Evolutionary conservation across 352 stramenopile species (phyloP), one percentile per base, ranked within the genome.

Genomic region (Pythium aquatile): DNA sequence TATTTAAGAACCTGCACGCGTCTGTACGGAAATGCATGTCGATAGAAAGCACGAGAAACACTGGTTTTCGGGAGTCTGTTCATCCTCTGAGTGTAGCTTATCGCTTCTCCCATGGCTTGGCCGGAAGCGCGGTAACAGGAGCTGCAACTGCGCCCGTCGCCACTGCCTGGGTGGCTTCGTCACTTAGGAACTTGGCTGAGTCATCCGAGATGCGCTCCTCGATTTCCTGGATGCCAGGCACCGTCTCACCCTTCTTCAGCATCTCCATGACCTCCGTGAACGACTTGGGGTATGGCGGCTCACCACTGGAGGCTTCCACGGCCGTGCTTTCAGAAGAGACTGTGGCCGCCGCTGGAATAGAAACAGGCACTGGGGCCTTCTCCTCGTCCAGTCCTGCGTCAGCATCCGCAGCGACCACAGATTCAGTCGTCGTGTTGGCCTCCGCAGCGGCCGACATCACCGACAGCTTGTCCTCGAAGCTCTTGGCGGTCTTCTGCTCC

Each of bases 251-350:
- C 64, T 87, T 87, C 59, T 90, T 81, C 44, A 92, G 71, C 65
- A 90, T 72, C 66, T 86, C 76, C 79, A 90, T 87, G 33, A 92
- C 79, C 8, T 92, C 79, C 9, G 72, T 83, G 59, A 92, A 92
- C 5, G 83, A 90, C 56, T 87, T 74, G 0, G 83, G 83, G 55
- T 88, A 90, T 28, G 76, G 62, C 20, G 83, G 83, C 3, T 76
- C 74, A 2, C 47, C 59, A 5, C 40, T 55, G 17, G 57, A 69
- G 48, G 62, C 29, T 17, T n/a, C 40, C 33, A 26, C n/a, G 2
- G 24, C n/a, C 1, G 58, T n/a, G 9, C 20, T 20, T 13, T 65
- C 58, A 11, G 35, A 30, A 1, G 33, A 24, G 20, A 24, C 20
- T 24, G 20, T 3, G 20, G 30, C 24, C 26, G 37, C 7, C 10